Evolutionary conservation across 176 grass and related monocot species (phyloP).

Genomic region (Puccinellia tenuiflora): DNA sequence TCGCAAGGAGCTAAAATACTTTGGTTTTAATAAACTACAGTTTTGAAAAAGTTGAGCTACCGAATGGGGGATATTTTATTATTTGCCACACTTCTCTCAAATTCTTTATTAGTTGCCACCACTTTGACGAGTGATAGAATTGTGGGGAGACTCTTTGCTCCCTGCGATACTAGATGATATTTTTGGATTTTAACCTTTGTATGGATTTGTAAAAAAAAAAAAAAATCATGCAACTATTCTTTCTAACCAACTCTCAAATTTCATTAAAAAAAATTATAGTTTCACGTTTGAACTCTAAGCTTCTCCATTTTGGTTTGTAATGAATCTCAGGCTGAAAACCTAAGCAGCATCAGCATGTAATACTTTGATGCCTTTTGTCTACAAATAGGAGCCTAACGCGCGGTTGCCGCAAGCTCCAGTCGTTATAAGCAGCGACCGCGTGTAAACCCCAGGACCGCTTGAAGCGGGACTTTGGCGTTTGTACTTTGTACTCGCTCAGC

Average conservation of each 20-base stretch:
- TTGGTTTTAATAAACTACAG: no score
- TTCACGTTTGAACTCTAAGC: neutral
- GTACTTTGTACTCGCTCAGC: neutral
- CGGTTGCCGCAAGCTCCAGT: no score
- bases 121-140: neutral
- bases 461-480: neutral
- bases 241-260: neutral
- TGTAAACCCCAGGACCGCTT: neutral
- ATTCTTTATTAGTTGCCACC: no score
- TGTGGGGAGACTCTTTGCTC: neutral
- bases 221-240: no score
- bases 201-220: no score
- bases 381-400: neutral
- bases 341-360: neutral
- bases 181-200: neutral
- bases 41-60: no score
- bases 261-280: neutral
- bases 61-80: no score
- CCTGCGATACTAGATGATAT: no score
- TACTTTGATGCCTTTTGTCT: neutral
- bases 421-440: neutral
- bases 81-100: no score
- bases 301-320: no score
- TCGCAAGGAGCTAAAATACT: no score
- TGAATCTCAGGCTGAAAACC: neutral